Conservation (phyloP, 2,329 filamentous ascomycete genomes). For the Zymoseptoria tritici region DNA sequence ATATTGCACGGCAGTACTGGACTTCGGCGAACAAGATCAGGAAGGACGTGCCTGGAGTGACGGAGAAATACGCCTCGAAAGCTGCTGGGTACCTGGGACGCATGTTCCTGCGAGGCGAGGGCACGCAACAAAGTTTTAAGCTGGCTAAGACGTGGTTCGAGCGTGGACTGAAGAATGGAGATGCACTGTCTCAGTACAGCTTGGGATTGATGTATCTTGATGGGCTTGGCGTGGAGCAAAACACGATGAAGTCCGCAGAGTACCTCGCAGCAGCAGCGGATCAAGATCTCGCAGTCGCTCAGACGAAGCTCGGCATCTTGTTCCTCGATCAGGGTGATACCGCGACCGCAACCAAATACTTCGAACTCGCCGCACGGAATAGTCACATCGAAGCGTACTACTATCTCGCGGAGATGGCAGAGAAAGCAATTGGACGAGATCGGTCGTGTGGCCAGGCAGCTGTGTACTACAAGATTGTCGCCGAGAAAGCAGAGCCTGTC, state of each 20-base stretch:
- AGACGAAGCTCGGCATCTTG: slow-evolving; percentile 74
- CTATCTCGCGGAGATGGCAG: slow-evolving; percentile 80
- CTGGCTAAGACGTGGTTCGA: slow-evolving; percentile 77
- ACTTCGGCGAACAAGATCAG: slow-evolving; percentile 62
- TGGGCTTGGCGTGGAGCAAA: slow-evolving; percentile 64
- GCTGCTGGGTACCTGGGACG: slow-evolving; percentile 80
- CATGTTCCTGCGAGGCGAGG: slow-evolving; percentile 85
- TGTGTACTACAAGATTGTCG: slow-evolving; percentile 80
- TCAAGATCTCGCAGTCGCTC: slow-evolving; percentile 70
- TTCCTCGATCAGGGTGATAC: slow-evolving; percentile 86
- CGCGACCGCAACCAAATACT: slow-evolving; percentile 72
- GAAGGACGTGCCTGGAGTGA: slow-evolving; percentile 59
- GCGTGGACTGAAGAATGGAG: slow-evolving; percentile 65
- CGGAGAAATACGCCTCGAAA: slow-evolving; percentile 73
- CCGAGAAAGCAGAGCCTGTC: slow-evolving; percentile 80
- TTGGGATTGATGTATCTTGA: slow-evolving; percentile 77
- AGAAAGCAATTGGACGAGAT: slow-evolving; percentile 72
- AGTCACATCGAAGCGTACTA: slow-evolving; percentile 85
- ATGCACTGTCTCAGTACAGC: slow-evolving; percentile 77
- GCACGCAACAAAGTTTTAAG: slow-evolving; percentile 68
- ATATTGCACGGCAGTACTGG: slow-evolving; percentile 77
- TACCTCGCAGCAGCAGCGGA: slow-evolving; percentile 73
- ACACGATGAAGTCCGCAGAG: slow-evolving; percentile 64
- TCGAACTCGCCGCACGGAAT: slow-evolving; percentile 76
- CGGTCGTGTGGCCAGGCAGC: slow-evolving; percentile 69